Base-by-base conservation (phyloP, 768 basidiomycete species). In the Suillus subalutaceus region DNA sequence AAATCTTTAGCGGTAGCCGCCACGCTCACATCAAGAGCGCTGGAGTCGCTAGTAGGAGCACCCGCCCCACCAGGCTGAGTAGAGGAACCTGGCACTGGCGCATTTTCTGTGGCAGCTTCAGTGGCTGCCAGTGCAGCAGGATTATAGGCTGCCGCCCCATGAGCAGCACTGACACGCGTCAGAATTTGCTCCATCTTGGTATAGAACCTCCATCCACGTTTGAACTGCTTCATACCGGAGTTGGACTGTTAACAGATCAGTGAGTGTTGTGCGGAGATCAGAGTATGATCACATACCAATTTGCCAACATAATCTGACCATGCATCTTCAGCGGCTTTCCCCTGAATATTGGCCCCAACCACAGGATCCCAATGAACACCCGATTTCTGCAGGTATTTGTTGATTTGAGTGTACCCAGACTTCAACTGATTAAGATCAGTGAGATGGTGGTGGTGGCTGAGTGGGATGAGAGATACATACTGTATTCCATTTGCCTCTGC, bases 361-460 rank as follows among this genome's bases (percentile, higher is more conserved):
- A 5, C 10, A 0, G 12, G 46, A 48, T 48, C n/a, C 46, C n/a
- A 48, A 48, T 23, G 46, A 48, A 48, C 46, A 23, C 46, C 46
- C 2, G n/a, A 48, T 48, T 23, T n/a, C n/a, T 48, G n/a, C 0
- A 48, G 46, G 46, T 48, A 48, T 48, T 46, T 48, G 46, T 48
- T 48, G n/a, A 48, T 48, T 48, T 48, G 46, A 4, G 23, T 48
- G 46, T 48, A 48, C 2, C 1, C 4, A 6, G 0, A 8, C n/a
- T 48, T 48, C 46, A 48, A 48, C 46, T 48, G 46, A 48, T 48
- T 23, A 48, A 48, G 46, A 48, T 48, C n/a, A 48, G 46, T 23
- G n/a, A 23, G 46, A 23, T 23, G 12, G 46, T 48, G n/a, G 30
- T 18, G n/a, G 46, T 23, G n/a, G 46, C 46, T 48, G 46, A 48